phyloP scores from a whole-genome alignment of 164 flowering plant genomes.

The Cinnamomum chago region DNA sequence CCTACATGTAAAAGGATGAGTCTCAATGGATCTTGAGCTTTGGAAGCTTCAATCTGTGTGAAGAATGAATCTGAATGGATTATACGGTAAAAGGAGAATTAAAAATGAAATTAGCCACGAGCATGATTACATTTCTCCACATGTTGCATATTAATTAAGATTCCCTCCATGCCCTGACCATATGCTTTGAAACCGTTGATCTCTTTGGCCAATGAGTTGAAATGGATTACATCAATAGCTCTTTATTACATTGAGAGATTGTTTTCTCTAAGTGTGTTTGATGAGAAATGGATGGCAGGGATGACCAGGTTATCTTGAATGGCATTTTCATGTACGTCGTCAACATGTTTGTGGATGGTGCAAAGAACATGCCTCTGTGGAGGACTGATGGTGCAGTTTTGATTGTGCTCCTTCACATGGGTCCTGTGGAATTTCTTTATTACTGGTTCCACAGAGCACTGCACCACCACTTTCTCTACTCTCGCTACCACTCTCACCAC shows the following conservation, averaged over 20 bases:
- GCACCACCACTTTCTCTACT: constrained; percentile 48
- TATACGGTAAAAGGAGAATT: too few relatives aligned
- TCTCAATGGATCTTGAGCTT: too few relatives aligned
- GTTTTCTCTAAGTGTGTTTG: neutral
- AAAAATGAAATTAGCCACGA: too few relatives aligned
- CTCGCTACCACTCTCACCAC: constrained; percentile 50
- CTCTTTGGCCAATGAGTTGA: too few relatives aligned
- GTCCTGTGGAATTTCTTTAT: constrained; percentile 48
- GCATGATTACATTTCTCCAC: neutral
- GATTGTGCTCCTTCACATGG: constrained; percentile 27
- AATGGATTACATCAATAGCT: neutral
- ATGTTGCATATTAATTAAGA: too few relatives aligned
- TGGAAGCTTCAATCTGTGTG: too few relatives aligned
- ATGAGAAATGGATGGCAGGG: neutral
- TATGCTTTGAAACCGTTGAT: too few relatives aligned
- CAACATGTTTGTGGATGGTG: neutral
- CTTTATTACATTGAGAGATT: neutral
- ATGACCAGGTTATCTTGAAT: neutral
- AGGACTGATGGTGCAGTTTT: constrained; percentile 29
- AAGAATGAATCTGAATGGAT: too few relatives aligned
- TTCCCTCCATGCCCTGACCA: too few relatives aligned
- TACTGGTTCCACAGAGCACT: constrained; percentile 51
- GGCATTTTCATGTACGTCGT: neutral
- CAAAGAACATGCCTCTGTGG: constrained; percentile 31
- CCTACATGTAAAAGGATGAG: too few relatives aligned